Evolutionary conservation across 2,329 filamentous ascomycete species (phyloP), one percentile per base, ranked within the genome.

Genomic region (Clathrospora elynae): DNA sequence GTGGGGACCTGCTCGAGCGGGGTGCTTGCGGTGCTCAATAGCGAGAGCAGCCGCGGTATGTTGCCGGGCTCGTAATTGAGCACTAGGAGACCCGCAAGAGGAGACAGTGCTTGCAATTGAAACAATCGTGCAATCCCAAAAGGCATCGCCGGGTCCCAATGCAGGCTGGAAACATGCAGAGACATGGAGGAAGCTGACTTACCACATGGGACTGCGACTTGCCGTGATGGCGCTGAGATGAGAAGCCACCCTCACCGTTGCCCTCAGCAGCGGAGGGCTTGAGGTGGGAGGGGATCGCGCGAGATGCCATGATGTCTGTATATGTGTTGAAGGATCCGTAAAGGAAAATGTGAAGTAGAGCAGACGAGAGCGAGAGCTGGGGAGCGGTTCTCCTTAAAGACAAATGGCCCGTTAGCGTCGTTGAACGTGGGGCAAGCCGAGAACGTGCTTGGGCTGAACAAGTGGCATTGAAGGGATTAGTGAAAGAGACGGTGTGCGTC

Each of bases 151-250:
- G 18, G 35, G 17, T 30, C 26, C 19, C 16, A 32, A 17, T 28
- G 40, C 25, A 49, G 14, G 19, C 17, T 17, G 35, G 26, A n/a
- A 22, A 20, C 19, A 5, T 18, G 40, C 10, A 39, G 25, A 14
- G 11, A 36, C 11, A 36, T n/a, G 28, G 23, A 29, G 29, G n/a
- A 25, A 33, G 24, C 14, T 25, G 45, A 84, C 87, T 83, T 75
- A 87, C 87, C 83, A 91, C 88, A 74, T 91, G 87, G 49, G 86
- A 90, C 72, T 87, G 86, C 59, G 86, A 87, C 82, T 91, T 91
- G 75, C 87, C 87, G 73, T 91, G 87, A 70, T 89, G 88, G 70
- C 85, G 84, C 59, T 79, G 78, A 17, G 56, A 57, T 61, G 79
- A 75, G 55, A 83, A 78, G 59, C 70, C 74, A 29, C 58, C 57